These are phyloP conservation scores for Podospora comata DNA, from an alignment of 495 filamentous ascomycete species.

Conservation along the genomic window DNA sequence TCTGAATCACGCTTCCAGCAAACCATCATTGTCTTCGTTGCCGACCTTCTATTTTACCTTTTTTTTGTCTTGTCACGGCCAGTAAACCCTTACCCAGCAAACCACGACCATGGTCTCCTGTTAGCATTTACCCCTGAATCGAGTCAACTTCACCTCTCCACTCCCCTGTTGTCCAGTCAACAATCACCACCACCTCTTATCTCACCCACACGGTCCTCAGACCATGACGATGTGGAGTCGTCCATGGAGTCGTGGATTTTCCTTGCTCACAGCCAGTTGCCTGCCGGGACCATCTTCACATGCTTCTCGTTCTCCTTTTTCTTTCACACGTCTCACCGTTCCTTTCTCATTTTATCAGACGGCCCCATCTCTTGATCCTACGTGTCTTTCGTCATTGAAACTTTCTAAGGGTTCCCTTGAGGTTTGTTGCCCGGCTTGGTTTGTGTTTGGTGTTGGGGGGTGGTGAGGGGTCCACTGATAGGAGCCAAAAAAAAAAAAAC, in stretches of 20 bases:
- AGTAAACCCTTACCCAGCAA: too few species aligned
- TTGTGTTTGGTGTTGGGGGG: background rate
- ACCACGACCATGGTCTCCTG: background rate
- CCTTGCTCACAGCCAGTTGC: too few species aligned
- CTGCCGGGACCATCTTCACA: background rate
- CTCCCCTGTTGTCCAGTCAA: background rate
- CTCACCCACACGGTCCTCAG: background rate
- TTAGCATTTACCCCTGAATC: background rate
- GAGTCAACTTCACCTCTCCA: background rate
- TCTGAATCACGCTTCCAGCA: too few species aligned
- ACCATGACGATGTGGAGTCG: background rate
- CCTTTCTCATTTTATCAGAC: too few species aligned
- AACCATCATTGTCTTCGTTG: too few species aligned
- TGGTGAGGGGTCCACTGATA: background rate
- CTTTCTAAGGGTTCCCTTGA: background rate
- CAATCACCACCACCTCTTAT: background rate
- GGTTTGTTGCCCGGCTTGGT: background rate
- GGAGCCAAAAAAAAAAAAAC: background rate
- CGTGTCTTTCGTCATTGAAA: background rate
- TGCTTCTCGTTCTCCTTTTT: background rate
- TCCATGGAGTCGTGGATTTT: too few species aligned
- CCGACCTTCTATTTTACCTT: too few species aligned
- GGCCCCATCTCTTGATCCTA: background rate
- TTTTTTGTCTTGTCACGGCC: too few species aligned
- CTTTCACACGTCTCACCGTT: background rate